Evolutionary conservation across 495 filamentous ascomycete species (phyloP), one percentile per base, ranked within the genome.

Genomic region (Corynascus novoguineensis): DNA sequence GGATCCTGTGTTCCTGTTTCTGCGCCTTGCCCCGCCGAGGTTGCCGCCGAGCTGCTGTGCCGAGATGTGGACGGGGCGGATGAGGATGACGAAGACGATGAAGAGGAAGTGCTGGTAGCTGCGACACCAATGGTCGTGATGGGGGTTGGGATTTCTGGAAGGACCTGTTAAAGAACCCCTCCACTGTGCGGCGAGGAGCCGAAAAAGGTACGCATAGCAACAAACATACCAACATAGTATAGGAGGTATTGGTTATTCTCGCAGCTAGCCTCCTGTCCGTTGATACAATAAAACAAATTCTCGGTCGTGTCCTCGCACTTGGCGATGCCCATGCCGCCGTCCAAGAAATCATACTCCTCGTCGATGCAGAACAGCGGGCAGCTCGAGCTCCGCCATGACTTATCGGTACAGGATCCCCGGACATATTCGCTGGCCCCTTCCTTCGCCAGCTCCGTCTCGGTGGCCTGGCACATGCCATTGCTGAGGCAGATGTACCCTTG

Each of bases 341-440:
- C 47, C 10, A 53, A 29, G 37, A 60, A 49, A 51, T 60, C 61
- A 8, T 14, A 24, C 10, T 54, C 48, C 8, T 59, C 37, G 10
- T 55, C 41, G 19, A 60, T 47, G 50, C 64, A 67, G 32, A 60
- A 60, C 14, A 46, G 53, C 28, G 61, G 64, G 21, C 64, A 67
- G 11, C 37, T 41, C 28, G 58, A 48, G 27, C 59, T 64, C 19
- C 56, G 28, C 58, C 58, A 67, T 2, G 35, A 55, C 55, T 62
- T 21, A 50, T 67, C 64, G 8, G 64, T 67, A 45, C 64, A 67
- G n/a, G 56, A 50, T 1, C 64, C 64, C 31, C 64, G 52, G 1
- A 58, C 61, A 34, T 32, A 64, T 8, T 47, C 31, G 15, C 24
- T 47, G 5, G 49, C 54, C 8, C 45, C 52, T 4, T 50, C 24